Conservation (phyloP, 2,329 filamentous ascomycete species). For the Talaromyces sp. region DNA sequence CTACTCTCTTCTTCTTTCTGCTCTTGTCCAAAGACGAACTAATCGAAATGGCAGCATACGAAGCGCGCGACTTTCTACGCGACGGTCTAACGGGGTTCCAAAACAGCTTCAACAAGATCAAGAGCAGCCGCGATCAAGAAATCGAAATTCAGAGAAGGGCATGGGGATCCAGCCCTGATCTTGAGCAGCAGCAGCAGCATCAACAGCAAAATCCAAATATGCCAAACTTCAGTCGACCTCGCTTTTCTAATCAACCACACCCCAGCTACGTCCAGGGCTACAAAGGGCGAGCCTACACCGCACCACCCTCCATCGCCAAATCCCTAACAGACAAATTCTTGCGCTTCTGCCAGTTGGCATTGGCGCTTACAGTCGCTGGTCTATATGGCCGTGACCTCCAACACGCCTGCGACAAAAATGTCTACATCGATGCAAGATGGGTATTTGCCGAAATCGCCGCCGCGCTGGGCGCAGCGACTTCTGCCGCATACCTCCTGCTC, state of each 20-base stretch:
- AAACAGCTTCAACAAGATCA: constrained; percentile 25
- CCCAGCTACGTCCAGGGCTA: neutral
- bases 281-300: neutral
- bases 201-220: neutral
- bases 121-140: constrained; percentile 25
- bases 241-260: neutral
- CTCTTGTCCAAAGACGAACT: neutral
- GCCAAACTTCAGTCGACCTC: neutral
- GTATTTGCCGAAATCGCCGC: constrained; percentile 72
- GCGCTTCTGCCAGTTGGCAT: constrained; percentile 72
- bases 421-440: constrained; percentile 64
- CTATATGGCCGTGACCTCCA: constrained; percentile 71
- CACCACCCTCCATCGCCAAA: constrained; percentile 22
- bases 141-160: neutral
- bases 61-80: constrained; percentile 16
- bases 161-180: neutral
- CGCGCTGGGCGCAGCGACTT: constrained; percentile 61
- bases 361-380: constrained; percentile 72
- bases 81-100: too few relatives aligned
- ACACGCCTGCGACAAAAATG: constrained; percentile 48
- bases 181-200: neutral
- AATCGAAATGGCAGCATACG: constrained; percentile 23
- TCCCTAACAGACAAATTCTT: constrained; percentile 42
- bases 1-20: neutral
- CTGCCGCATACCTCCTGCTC: constrained; percentile 62